Conservation (phyloP, 2,329 filamentous ascomycete genomes). For the Aspergillus piperis region DNA sequence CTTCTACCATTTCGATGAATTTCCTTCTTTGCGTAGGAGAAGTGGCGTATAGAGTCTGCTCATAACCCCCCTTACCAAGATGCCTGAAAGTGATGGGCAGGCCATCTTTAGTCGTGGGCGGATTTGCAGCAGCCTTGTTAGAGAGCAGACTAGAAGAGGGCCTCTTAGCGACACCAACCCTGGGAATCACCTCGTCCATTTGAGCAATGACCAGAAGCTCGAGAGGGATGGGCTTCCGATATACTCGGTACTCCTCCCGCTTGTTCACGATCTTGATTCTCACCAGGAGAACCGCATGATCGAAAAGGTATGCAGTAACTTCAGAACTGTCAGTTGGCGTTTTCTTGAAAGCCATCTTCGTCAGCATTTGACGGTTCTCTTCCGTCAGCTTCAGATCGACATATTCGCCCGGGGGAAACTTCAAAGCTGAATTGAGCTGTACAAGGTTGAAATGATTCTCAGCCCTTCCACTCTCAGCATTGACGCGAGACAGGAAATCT, state of each 20-base stretch:
- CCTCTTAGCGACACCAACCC: conserved; percentile 75
- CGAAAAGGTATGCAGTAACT: conserved; percentile 93
- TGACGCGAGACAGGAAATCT: conserved; percentile 83
- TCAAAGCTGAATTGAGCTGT: conserved; percentile 85
- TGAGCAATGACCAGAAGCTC: conserved; percentile 91
- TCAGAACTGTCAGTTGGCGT: conserved; percentile 82
- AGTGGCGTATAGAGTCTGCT: conserved; percentile 82
- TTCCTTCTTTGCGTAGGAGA: conserved; percentile 87
- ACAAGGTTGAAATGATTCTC: conserved; percentile 97
- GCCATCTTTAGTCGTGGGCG: conserved; percentile 65
- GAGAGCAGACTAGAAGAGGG: conserved; percentile 82
- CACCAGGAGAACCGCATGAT: conserved; percentile 90
- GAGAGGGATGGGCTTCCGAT: conserved; percentile 90
- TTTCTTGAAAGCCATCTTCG: conserved; percentile 94
- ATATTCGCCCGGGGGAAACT: conserved; percentile 84
- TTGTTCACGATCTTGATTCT: conserved; percentile 91
- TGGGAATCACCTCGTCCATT: conserved; percentile 94
- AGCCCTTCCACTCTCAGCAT: conserved; percentile 91
- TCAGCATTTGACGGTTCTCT: conserved; percentile 87
- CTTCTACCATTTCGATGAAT: conserved; percentile 94
- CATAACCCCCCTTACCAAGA: conserved; percentile 92
- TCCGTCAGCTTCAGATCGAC: conserved; percentile 95
- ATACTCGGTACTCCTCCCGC: conserved; percentile 90
- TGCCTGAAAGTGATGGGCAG: conserved; percentile 96
- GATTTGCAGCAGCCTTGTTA: conserved; percentile 54